These are phyloP conservation scores for Austroboletus festivus DNA, from an alignment of 768 basidiomycete genomes.

Conservation along the genomic window DNA sequence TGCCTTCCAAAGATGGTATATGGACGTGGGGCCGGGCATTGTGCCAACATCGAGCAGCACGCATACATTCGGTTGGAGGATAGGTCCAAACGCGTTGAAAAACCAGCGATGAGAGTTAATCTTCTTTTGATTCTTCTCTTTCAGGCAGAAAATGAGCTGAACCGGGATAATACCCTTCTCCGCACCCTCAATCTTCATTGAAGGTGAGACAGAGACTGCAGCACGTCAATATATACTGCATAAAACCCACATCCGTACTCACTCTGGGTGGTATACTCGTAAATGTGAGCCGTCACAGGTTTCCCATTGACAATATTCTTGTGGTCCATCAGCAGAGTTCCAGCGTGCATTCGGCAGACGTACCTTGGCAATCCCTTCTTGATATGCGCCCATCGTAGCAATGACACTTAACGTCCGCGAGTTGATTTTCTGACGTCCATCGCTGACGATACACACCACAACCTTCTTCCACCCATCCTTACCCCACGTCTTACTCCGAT, in stretches of 20 bases:
- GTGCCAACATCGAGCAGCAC: constrained; percentile 87
- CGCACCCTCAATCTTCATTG: constrained; percentile 76
- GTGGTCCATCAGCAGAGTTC: constrained; percentile 2
- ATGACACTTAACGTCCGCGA: constrained; percentile 79
- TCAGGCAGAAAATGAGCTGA: constrained; percentile 89
- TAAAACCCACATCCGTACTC: neutral
- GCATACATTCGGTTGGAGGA: constrained; percentile 89
- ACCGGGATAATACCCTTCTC: constrained; percentile 84
- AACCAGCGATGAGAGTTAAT: constrained; percentile 96
- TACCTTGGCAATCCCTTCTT: constrained; percentile 88
- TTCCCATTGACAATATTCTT: constrained; percentile 77
- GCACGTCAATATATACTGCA: constrained; percentile 7
- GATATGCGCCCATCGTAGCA: constrained; percentile 92
- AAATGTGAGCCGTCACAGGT: constrained; percentile 85
- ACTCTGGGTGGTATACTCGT: constrained; percentile 94
- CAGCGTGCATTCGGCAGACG: constrained; percentile 10
- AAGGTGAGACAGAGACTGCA: constrained; percentile 75
- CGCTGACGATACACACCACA: constrained; percentile 88
- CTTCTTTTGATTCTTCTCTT: constrained; percentile 93
- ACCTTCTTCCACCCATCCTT: constrained; percentile 99
- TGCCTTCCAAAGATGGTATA: constrained; percentile 94
- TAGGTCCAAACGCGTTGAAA: constrained; percentile 84
- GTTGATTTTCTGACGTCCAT: constrained; percentile 84
- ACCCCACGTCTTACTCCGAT: constrained; percentile 92
- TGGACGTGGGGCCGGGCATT: constrained; percentile 81